Evolutionary conservation across 768 basidiomycete genomes (phyloP), one percentile per base, ranked within the genome.

Genomic region (Hericium erinaceus): DNA sequence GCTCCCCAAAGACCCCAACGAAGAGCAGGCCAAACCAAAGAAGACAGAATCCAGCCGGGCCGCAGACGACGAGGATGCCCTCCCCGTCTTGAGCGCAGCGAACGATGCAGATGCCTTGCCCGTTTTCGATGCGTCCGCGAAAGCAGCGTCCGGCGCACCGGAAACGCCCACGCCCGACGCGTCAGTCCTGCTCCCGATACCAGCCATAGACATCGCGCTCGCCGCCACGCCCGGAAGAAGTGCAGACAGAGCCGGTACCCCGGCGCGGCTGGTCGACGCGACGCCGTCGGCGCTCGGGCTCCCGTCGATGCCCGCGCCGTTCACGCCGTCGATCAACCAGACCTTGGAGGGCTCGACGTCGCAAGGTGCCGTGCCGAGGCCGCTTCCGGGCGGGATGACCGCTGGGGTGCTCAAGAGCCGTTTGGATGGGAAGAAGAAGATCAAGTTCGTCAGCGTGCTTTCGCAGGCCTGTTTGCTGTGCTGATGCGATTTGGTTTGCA

Each of bases 281-380:
- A 46, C 61, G 20, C 57, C 60, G 1, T 33, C 56, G 3, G 44
- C 48, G 11, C 48, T 58, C 53, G 74, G 69, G 59, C 64, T 74
- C 46, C 64, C 74, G 11, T 65, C 72, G 13, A 66, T 84, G 51
- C 84, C 85, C 13, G 74, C 78, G 12, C 72, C 80, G 7, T 82
- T 87, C 63, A 86, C 85, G n/a, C 84, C 85, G 12, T 86, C 86
- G 4, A 81, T 85, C 60, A 79, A 79, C 61, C 77, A 74, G 66
- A 79, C 75, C 6, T 68, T 86, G 60, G 72, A 75, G 53, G 76
- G 75, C 63, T 56, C 67, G 9, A 66, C 67, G 18, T 66, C 51
- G 7, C 52, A 58, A 6, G 61, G 54, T 22, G 58, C 40, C 10
- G 60, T 46, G 39, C 67, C 69, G 3, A 71, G 77, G 26, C 66